These are phyloP conservation scores for Avena atlantica DNA, from an alignment of 176 grass and related monocot genomes.

Conservation along the genomic window DNA sequence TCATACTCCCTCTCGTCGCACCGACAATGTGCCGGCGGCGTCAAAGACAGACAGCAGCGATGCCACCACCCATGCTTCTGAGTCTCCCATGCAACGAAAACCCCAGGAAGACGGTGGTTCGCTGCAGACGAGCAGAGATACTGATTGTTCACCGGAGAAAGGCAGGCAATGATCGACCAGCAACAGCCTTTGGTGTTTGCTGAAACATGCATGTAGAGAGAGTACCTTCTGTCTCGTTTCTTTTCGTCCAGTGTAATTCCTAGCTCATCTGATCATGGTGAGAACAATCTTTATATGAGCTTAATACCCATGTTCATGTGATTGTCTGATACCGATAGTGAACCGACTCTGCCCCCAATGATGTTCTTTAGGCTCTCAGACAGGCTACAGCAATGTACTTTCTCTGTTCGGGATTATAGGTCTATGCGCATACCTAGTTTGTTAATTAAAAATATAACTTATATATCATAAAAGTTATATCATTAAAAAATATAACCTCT, in stretches of 20 bases:
- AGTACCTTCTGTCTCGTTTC: not conserved
- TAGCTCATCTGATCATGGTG: constrained; percentile 23
- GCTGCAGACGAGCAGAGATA: not conserved
- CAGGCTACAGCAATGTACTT: not conserved
- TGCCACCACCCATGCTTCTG: not conserved
- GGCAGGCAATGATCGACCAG: constrained; percentile 7
- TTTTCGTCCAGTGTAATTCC: not conserved
- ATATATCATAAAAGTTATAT: no score
- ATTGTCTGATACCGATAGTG: not conserved
- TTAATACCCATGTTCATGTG: not conserved
- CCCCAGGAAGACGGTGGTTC: not conserved
- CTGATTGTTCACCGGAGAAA: not conserved
- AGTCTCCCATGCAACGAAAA: constrained; percentile 9
- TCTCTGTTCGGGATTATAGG: no score
- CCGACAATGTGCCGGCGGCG: not conserved
- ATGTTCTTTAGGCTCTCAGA: not conserved
- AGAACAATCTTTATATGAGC: constrained; percentile 9
- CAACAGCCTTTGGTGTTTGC: not conserved
- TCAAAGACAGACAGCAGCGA: not conserved
- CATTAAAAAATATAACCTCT: no score
- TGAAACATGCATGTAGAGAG: constrained; percentile 19
- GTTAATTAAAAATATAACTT: no score
- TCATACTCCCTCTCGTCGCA: not conserved
- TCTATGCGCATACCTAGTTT: no score
- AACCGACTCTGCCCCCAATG: not conserved